phyloP scores from a whole-genome alignment of 139 green algal genomes.

The Haematococcus sp. region DNA sequence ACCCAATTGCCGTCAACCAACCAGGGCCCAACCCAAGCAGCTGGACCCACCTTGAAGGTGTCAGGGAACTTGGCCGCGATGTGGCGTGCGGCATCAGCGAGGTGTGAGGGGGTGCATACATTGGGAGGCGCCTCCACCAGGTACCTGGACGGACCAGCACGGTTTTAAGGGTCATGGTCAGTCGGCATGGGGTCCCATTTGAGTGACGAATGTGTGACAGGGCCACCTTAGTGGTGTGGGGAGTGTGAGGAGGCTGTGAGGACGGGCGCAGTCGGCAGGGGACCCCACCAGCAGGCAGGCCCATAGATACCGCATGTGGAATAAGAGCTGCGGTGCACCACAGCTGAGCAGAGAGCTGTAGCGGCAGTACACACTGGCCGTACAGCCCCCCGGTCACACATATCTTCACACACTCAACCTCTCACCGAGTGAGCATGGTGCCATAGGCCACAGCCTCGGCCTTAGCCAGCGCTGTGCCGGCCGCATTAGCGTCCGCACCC shows the following conservation, averaged over 20 bases:
- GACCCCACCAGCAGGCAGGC: too few species aligned
- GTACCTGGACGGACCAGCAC: slow-evolving; percentile 51
- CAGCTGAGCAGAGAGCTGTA: neutral
- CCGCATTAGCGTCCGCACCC: neutral
- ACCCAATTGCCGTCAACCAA: too few species aligned
- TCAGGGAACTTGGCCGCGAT: slow-evolving; percentile 60
- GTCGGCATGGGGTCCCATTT: too few species aligned
- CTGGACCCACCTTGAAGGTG: neutral
- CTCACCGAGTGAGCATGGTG: neutral
- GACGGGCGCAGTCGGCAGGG: too few species aligned
- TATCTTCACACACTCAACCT: too few species aligned
- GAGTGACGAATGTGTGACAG: too few species aligned
- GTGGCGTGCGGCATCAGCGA: slow-evolving; percentile 71
- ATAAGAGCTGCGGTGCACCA: too few species aligned
- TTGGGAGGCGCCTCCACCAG: slow-evolving; percentile 96
- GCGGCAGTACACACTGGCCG: neutral
- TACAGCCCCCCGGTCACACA: too few species aligned
- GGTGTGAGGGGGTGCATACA: slow-evolving; percentile 84
- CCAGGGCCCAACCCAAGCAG: neutral
- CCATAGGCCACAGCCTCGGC: slow-evolving; percentile 39
- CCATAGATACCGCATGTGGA: too few species aligned
- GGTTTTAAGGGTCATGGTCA: too few species aligned
- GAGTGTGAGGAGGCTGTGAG: too few species aligned
- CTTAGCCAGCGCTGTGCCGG: slow-evolving; percentile 23
- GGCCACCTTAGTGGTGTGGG: too few species aligned